Base-by-base conservation (phyloP, 257 asterid species). In the Fraxinus pennsylvanica region DNA sequence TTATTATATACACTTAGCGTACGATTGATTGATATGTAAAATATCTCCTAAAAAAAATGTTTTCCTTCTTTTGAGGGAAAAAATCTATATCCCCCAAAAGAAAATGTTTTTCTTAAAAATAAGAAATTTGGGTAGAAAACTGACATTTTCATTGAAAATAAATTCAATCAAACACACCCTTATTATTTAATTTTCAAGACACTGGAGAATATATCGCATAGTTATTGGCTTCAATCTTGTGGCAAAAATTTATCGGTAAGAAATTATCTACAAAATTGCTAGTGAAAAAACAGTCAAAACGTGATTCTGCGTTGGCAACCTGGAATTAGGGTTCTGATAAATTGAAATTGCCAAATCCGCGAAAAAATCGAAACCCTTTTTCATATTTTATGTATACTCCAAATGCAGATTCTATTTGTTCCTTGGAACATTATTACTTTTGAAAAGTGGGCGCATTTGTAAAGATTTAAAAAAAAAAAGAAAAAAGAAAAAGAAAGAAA, bases 311-410 rank as follows among this genome's bases (percentile, higher is more conserved):
- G 72, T 83, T 81, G 87, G 89, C 84, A 74, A 75, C 35, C 74
- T n/a, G 81, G 86, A 82, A 72, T 76, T 84, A 70, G 79, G 82
- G 76, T 78, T 82, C 80, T 74, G 47, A 41, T 59, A 65, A 81
- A 75, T 84, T 50, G 29, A 68, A 35, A 43, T 78, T 81, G 86
- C 87, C 89, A 79, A 83, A 78, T 84, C 83, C 12, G 3, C 7
- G 2, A 9, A 63, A 63, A 41, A 41, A 9, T 45, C 27, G 27
- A 76, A 68, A 73, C 68, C 73, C 71, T 79, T 9, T 36, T 36
- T 6, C 0, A 41, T 1, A 41, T 0, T 38, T 0, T 39, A 39
- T 15, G 0, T 7, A 70, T 70, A 1, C 1, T 21, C 27, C 32
- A 70, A 36, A 4, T 70, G 21, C 41, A 32, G 73, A 13, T 50